Percentiles rank a stretch among this genome's conserved stretches.
Evolutionary conservation across 2,329 filamentous ascomycete species (phyloP).

Genomic region (Colletotrichum paranaense): DNA sequence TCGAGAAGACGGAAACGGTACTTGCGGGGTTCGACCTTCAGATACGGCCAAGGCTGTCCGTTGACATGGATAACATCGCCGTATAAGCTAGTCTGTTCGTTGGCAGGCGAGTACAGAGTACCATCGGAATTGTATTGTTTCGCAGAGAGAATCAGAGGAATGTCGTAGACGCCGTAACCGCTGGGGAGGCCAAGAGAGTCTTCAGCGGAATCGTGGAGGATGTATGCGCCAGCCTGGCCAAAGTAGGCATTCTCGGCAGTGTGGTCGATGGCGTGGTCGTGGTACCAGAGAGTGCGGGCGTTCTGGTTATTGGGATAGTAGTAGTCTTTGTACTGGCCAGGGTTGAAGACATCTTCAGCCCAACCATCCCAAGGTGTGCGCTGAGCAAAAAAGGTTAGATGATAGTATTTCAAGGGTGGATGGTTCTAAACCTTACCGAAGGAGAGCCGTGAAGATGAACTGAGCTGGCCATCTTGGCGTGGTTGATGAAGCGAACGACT

Average conservation of each 20-base stretch:
- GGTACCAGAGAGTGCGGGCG: constrained; percentile 62
- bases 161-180: constrained; percentile 53
- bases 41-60: constrained; percentile 64
- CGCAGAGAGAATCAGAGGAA: constrained; percentile 58
- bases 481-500: constrained; percentile 61
- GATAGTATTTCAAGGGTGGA: background rate
- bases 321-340: constrained; percentile 64
- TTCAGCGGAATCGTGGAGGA: constrained; percentile 58
- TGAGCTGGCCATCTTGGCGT: constrained; percentile 50
- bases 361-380: constrained; percentile 58
- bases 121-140: constrained; percentile 57
- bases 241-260: constrained; percentile 64
- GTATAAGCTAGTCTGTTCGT: constrained; percentile 55
- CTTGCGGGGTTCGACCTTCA: constrained; percentile 64
- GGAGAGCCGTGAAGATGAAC: constrained; percentile 63
- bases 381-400: constrained; percentile 23
- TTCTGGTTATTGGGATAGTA: constrained; percentile 65
- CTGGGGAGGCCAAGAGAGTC: constrained; percentile 55
- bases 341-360: constrained; percentile 58
- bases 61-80: constrained; percentile 67
- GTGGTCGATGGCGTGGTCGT: constrained; percentile 50
- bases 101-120: constrained; percentile 51
- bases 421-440: constrained; percentile 39
- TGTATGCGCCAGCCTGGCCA: constrained; percentile 63
- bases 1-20: constrained; percentile 64